Evolutionary conservation across 345 rosid species (phyloP).

Genomic region (Salix viminalis): DNA sequence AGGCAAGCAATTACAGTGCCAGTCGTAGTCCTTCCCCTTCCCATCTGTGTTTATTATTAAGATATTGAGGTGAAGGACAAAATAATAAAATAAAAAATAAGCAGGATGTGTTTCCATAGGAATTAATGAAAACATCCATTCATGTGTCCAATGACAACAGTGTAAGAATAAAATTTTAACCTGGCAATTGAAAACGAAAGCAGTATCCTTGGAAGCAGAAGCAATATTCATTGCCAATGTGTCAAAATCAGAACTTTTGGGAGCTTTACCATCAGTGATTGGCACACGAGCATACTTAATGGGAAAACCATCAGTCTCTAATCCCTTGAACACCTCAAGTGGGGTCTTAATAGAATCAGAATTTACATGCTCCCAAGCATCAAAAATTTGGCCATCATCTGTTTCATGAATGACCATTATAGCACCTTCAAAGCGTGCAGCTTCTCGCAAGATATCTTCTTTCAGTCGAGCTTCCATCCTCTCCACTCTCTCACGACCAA

Average conservation of each 20-base stretch:
- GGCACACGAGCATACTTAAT: conserved; percentile 90
- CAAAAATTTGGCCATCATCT: conserved; percentile 70
- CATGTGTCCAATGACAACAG: conserved; percentile 6
- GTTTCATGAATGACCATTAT: conserved; percentile 97
- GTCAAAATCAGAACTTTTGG: conserved; percentile 93
- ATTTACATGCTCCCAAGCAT: conserved; percentile 87
- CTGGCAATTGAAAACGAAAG: conserved; percentile 98
- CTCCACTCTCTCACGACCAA: conserved; percentile 90
- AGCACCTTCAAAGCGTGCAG: conserved; percentile 76
- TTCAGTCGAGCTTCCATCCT: conserved; percentile 93
- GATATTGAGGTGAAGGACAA: background rate
- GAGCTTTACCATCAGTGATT: conserved; percentile 97
- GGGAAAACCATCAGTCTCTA: conserved; percentile 80
- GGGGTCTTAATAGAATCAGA: conserved; percentile 80
- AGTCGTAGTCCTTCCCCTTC: conserved; percentile 99
- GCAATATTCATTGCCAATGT: conserved; percentile 65
- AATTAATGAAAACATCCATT: conserved; percentile 7
- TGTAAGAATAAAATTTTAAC: conserved; percentile 30
- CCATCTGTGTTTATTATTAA: conserved; percentile 60
- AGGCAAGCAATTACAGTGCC: conserved; percentile 99
- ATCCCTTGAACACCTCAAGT: conserved; percentile 80
- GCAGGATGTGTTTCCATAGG: background rate
- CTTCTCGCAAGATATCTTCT: conserved; percentile 91
- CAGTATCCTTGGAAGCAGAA: conserved; percentile 87
- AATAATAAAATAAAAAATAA: background rate